These are phyloP conservation scores for Lichtheimia hyalospora DNA, from an alignment of 371 early-diverging fungal species.

Conservation along the genomic window DNA sequence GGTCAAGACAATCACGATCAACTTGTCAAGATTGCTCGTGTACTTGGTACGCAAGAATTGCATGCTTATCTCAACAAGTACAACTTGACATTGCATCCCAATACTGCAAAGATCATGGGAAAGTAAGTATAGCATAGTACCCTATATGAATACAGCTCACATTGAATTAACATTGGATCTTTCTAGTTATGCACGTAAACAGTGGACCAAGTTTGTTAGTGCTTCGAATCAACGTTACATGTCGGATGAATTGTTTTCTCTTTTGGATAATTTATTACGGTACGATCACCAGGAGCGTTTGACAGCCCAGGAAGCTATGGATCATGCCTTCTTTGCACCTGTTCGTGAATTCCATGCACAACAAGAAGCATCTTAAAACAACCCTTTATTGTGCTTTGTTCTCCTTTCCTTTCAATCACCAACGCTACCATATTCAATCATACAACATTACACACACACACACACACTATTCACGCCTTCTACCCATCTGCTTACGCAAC, in stretches of 20 bases:
- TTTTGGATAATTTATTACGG: constrained; percentile 90
- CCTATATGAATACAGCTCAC: background rate
- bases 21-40: constrained; percentile 96
- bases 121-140: constrained; percentile 24
- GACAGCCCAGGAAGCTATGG: constrained; percentile 96
- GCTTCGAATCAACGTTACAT: constrained; percentile 90
- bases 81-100: constrained; percentile 86
- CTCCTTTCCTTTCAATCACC: too few species aligned
- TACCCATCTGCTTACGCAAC: too few species aligned
- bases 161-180: background rate
- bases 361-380: background rate
- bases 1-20: constrained; percentile 99
- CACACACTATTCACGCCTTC: too few species aligned
- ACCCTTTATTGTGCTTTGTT: too few species aligned
- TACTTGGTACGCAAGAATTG: constrained; percentile 94
- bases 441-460: too few species aligned
- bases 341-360: background rate
- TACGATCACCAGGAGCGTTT: constrained; percentile 98
- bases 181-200: constrained; percentile 87
- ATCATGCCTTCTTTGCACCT: constrained; percentile 84
- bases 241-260: constrained; percentile 90
- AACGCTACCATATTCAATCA: too few species aligned
- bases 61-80: constrained; percentile 94
- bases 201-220: constrained; percentile 91
- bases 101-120: constrained; percentile 83